Evolutionary conservation across 768 basidiomycete species (phyloP), one percentile per base, ranked within the genome.

Genomic region (Russula sp.): DNA sequence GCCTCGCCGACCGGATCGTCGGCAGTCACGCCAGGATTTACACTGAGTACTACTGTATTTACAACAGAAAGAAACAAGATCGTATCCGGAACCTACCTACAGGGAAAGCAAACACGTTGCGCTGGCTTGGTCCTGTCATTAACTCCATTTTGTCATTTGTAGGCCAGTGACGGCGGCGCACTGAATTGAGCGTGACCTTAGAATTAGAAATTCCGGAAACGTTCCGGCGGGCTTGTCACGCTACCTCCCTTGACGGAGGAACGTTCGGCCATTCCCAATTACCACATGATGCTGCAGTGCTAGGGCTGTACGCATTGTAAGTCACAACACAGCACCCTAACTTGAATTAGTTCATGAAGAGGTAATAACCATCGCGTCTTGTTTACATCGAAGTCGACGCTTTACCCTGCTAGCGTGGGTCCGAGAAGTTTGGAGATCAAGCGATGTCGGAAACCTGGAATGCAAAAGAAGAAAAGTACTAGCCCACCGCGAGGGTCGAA

Each of bases 401-500:
- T 46, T 48, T 24, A 40, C 38, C 38, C 10, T 40, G 36, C n/a
- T 13, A n/a, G 22, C n/a, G n/a, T 11, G 44, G 9, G n/a, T 46
- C n/a, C 18, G 16, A 42, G 18, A 16, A 44, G 34, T 36, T 5
- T 13, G 38, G 22, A 22, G 10, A 48, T 48, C 46, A 22, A 48
- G 20, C 22, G n/a, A 8, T 14, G 11, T 38, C 14, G 38, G 20
- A n/a, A n/a, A 44, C 5, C 44, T 22, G 44, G 44, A 46, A 46
- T 46, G 44, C 20, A 44, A 44, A 44, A 44, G 42, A 44, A n/a
- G 20, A 44, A 44, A n/a, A 44, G 42, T 44, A n/a, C 42, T 46
- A 46, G 81, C 80, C 80, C 80, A 81, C 81, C 81, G 81, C 80
- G 81, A 81, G 81, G 79, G 80, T 81, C 80, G 81, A 81, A 82